These are phyloP conservation scores for Xylariomycetidae sp. DNA, from an alignment of 2,329 filamentous ascomycete species.

Conservation along the genomic window DNA sequence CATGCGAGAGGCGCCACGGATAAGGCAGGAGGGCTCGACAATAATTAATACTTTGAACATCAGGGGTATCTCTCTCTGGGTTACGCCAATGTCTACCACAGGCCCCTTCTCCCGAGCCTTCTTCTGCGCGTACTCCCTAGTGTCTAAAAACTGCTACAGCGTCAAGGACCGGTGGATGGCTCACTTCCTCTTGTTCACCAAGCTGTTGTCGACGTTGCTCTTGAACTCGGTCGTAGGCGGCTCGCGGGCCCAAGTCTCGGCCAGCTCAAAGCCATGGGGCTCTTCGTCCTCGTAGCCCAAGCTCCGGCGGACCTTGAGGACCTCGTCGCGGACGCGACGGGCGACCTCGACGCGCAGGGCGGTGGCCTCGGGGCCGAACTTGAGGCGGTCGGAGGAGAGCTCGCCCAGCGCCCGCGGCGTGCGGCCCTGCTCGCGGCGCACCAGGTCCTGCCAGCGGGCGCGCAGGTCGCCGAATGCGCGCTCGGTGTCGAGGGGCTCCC, in stretches of 20 bases:
- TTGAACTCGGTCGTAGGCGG: conserved; percentile 41
- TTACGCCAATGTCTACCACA: too few relatives aligned
- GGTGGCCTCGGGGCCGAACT: conserved; percentile 67
- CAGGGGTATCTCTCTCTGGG: too few relatives aligned
- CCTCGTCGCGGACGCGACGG: conserved; percentile 67
- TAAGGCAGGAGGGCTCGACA: too few relatives aligned
- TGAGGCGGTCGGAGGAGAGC: conserved; percentile 59
- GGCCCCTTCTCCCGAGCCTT: too few relatives aligned
- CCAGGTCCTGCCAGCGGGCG: conserved; percentile 64
- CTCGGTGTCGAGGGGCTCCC: conserved; percentile 69
- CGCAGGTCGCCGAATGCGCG: conserved; percentile 72
- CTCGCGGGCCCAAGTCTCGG: conserved; percentile 70
- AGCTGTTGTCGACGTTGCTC: conserved; percentile 49
- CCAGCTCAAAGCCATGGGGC: conserved; percentile 60
- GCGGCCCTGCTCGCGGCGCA: conserved; percentile 34
- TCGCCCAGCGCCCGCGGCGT: conserved; percentile 42
- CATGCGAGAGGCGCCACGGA: too few relatives aligned
- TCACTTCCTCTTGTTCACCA: conserved; percentile 32
- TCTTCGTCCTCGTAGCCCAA: conserved; percentile 69
- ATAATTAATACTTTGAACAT: too few relatives aligned
- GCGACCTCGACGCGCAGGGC: conserved; percentile 76
- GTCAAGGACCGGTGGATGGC: too few relatives aligned
- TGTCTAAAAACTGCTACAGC: too few relatives aligned
- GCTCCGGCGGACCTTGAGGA: conserved; percentile 67
- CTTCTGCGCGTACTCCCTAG: too few relatives aligned